Evolutionary conservation across 345 rosid genomes (phyloP), one percentile per base, ranked within the genome.

Genomic region (Euphorbia pulcherrima): DNA sequence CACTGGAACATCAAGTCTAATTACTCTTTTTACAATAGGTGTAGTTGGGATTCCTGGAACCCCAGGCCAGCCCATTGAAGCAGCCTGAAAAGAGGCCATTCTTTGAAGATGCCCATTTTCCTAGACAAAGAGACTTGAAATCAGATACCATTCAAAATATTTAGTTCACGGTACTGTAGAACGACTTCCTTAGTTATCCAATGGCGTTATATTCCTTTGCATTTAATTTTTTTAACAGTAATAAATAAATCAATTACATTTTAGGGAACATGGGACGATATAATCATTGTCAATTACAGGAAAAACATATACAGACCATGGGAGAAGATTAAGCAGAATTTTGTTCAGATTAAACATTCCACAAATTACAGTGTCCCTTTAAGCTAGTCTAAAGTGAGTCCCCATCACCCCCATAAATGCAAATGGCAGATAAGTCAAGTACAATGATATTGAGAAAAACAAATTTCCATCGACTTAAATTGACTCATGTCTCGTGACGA

Each of bases 1-100:
- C 68, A 87, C 94, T 5, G 98, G 98, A 64, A 93, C 92, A 78
- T 93, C 97, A 71, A 93, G 97, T 69, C 96, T 85, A 71, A 90
- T 55, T 35, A 90, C 87, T 86, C 75, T 85, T 76, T 87, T 90
- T 51, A 87, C 87, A 53, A 84, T 73, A 26, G 96, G 88, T 28
- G 89, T 74, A 39, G 76, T 50, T 37, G 86, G 90, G 67, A 86
- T 76, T 48, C 94, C 86, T 1, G 90, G 83, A 74, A 82, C 80
- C 68, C 89, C 94, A 27, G 87, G 75, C 98, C 96, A 93, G 68
- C 94, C 90, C 56, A 81, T 69, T 62, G 96, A 52, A 71, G 90
- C 67, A 71, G 86, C 67, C 68, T 83, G 97, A 72, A 82, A 77
- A 56, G 90, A 81, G 39, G 90, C 82, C 73, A 74, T 76, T 77